Conservation (phyloP, 1,284 basidiomycete species). For the Ustilago vetiveriae region DNA sequence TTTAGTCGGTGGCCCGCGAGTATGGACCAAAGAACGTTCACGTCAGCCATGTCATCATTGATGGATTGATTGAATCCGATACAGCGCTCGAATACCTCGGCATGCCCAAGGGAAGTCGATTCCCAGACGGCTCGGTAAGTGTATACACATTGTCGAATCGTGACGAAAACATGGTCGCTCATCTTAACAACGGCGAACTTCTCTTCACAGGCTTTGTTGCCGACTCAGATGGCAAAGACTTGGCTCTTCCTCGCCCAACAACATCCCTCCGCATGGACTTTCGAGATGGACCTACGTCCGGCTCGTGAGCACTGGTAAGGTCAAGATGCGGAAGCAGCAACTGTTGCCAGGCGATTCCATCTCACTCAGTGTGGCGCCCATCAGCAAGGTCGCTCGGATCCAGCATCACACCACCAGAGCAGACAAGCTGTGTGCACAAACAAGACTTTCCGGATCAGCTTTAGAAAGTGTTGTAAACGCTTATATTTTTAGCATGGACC, state of each 20-base stretch:
- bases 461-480: conserved; percentile 50
- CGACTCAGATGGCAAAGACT: conserved; percentile 57
- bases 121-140: conserved; percentile 43
- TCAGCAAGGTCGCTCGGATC: too few relatives aligned
- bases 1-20: conserved; percentile 48
- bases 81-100: conserved; percentile 42
- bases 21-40: conserved; percentile 48
- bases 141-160: too few relatives aligned
- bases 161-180: too few relatives aligned
- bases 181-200: too few relatives aligned
- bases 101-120: conserved; percentile 46
- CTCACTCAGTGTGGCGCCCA: too few relatives aligned
- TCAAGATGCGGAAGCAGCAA: not conserved
- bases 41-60: conserved; percentile 55
- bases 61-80: conserved; percentile 57
- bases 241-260: conserved; percentile 61
- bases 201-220: conserved; percentile 45
- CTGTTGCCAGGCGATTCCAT: too few relatives aligned
- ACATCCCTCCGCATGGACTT: conserved; percentile 48
- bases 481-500: conserved; percentile 35
- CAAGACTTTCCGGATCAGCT: too few relatives aligned
- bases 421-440: too few relatives aligned
- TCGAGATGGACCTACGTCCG: conserved; percentile 56
- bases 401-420: too few relatives aligned
- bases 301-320: conserved; percentile 53